Evolutionary conservation across 2,329 filamentous ascomycete genomes (phyloP), one percentile per base, ranked within the genome.

Genomic region (Pseudogymnoascus sp.): DNA sequence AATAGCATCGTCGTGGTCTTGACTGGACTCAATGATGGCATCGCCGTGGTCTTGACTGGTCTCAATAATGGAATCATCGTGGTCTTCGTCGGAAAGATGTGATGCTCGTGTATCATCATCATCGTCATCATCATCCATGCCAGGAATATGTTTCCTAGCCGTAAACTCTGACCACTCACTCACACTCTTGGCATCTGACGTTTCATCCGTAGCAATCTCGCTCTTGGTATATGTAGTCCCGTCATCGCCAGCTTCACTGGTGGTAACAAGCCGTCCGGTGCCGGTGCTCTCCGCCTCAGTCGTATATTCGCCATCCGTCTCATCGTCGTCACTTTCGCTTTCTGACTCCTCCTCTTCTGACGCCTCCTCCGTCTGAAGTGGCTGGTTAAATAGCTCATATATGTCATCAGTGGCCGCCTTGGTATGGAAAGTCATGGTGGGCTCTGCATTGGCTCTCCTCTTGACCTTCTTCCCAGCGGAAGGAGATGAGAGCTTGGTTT

Each of bases 381-480:
- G 93, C 64, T 95, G 90, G 71, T 95, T 97, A 77, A 97, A 99
- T 59, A 99, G 91, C 64, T 92, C 92, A 71, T 97, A 97, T 61
- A 99, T 97, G 69, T 99, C 95, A 69, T 97, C 93, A 66, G 93
- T 97, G 4, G 95, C 95, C 67, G 95, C 93, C 70, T 86, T 90
- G 11, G 95, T 99, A 72, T 97, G 92, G 68, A 99, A 85, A 0
- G 95, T 99, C 93, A 99, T 97, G 1, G 95, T 99, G n/a, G 93
- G 90, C 75, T 97, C 93, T 37, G 80, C 77, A 10, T 81, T 81
- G 59, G 4, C 35, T 69, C 86, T 87, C 74, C 89, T 95, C 74
- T 90, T 90, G 67, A 87, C 89, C 63, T 93, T 82, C 75, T 96
- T 97, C 3, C 86, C 86, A n/a, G 87, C 85, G 0, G 90, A 90